phyloP scores from a whole-genome alignment of 2,329 filamentous ascomycete species.

The Fusarium nurragi region DNA sequence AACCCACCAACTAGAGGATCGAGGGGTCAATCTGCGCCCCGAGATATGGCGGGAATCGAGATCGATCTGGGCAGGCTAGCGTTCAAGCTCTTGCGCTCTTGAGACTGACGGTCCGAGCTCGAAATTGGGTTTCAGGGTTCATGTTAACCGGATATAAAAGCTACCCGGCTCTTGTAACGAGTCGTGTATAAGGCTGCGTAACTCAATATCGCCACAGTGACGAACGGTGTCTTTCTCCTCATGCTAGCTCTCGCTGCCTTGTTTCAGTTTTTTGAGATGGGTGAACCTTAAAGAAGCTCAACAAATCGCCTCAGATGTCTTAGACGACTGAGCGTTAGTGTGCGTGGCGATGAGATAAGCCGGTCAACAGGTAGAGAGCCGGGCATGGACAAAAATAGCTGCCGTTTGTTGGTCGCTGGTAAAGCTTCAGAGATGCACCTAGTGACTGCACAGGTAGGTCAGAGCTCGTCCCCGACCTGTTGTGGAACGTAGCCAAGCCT shows the following conservation, averaged over 20 bases:
- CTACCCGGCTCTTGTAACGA: neutral
- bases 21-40: neutral
- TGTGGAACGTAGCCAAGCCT: slow-evolving; percentile 29
- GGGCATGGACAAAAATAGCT: neutral
- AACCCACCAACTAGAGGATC: neutral
- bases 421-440: neutral
- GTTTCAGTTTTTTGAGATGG: neutral
- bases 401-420: neutral
- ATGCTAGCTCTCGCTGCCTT: neutral
- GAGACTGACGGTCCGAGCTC: neutral
- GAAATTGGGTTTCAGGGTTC: slow-evolving; percentile 4
- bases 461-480: slow-evolving; percentile 7
- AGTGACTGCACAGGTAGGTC: neutral
- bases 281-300: neutral
- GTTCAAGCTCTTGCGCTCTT: neutral
- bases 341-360: neutral
- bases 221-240: no score
- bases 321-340: neutral
- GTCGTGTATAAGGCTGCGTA: neutral
- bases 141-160: neutral
- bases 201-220: neutral
- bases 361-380: neutral
- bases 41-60: neutral
- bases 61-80: neutral
- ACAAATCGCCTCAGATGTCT: neutral